Conservation (phyloP, 352 stramenopile species). For the Globisporangium solare region DNA sequence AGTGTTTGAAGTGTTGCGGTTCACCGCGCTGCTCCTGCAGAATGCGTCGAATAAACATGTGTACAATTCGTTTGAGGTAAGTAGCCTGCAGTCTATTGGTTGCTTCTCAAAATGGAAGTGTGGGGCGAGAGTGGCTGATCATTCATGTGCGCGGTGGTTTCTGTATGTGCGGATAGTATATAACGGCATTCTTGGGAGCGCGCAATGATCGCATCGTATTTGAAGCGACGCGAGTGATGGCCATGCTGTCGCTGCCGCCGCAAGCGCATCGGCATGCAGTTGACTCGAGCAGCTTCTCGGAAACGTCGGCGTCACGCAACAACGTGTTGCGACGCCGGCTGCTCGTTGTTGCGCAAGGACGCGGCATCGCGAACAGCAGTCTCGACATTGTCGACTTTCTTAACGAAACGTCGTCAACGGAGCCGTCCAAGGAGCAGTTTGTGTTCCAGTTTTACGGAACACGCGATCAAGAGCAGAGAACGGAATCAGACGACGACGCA, state of each 20-base stretch:
- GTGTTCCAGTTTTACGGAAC: conserved; percentile 70
- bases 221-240: conserved; percentile 67
- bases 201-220: conserved; percentile 62
- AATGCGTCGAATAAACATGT: conserved; percentile 78
- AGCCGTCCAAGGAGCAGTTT: conserved; percentile 10
- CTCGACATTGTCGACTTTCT: conserved; percentile 71
- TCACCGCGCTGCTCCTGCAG: conserved; percentile 69
- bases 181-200: conserved; percentile 42
- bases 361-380: conserved; percentile 36
- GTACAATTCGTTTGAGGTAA: conserved; percentile 56
- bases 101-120: not conserved
- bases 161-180: conserved; percentile 15
- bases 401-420: conserved; percentile 4
- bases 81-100: conserved; percentile 1
- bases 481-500: conserved; percentile 9
- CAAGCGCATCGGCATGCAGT: conserved; percentile 65
- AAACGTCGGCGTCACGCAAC: conserved; percentile 34
- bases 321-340: conserved; percentile 44
- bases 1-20: conserved; percentile 69
- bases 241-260: conserved; percentile 64
- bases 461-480: conserved; percentile 18
- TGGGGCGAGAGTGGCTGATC: not conserved
- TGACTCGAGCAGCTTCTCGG: conserved; percentile 43
- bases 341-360: conserved; percentile 45
- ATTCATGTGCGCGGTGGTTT: conserved; percentile 6